A percentile compares a stretch with the other conserved stretches of the same genome.
Conservation (phyloP, 2,329 filamentous ascomycete species). For the Aspergillus tamarii region DNA sequence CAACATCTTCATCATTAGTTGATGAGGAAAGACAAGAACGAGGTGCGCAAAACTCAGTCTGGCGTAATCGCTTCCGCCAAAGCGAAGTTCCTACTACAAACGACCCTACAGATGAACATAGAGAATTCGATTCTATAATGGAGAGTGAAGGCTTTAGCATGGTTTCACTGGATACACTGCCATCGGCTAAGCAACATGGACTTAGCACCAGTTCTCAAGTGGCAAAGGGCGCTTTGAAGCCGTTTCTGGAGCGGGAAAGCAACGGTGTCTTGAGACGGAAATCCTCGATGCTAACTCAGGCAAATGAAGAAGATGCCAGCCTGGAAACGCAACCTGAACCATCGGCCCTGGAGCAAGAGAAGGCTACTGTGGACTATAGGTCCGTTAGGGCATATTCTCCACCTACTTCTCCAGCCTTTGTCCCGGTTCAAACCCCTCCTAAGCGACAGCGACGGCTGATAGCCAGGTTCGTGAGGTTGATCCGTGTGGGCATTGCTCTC, state of each 20-base stretch:
- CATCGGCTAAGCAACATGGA: conserved; percentile 51
- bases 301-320: conserved; percentile 18
- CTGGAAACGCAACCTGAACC: conserved; percentile 16
- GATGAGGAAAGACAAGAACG: conserved; percentile 38
- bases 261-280: conserved; percentile 33
- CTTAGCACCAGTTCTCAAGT: conserved; percentile 37
- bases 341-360: conserved; percentile 16
- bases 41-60: conserved; percentile 5
- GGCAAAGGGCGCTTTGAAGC: conserved; percentile 30
- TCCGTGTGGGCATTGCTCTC: conserved; percentile 43
- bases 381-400: not conserved
- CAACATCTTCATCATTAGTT: conserved; percentile 43
- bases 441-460: conserved; percentile 23
- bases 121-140: conserved; percentile 58
- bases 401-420: conserved; percentile 20
- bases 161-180: conserved; percentile 58
- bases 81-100: conserved; percentile 12
- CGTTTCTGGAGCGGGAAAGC: conserved; percentile 32
- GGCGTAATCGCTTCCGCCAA: conserved; percentile 5
- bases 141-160: conserved; percentile 63
- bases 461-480: conserved; percentile 36
- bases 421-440: conserved; percentile 8
- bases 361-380: not conserved
- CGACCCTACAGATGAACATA: conserved; percentile 47
- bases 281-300: conserved; percentile 25